phyloP scores from a whole-genome alignment of 768 basidiomycete species.

The Collybiopsis luxurians region DNA sequence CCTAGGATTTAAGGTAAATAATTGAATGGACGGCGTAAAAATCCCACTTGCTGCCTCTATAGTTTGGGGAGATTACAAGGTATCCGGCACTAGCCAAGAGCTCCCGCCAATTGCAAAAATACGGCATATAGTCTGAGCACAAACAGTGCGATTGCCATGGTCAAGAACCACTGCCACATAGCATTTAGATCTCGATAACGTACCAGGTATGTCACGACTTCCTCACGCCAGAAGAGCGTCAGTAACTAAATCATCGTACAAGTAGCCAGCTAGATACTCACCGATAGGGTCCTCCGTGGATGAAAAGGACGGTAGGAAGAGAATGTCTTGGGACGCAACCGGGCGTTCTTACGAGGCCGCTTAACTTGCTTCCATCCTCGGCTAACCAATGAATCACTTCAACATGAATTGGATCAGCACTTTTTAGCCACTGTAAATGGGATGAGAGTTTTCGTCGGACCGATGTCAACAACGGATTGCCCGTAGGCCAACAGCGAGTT shows the following conservation, averaged over 20 bases:
- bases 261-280: slow-evolving; percentile 8
- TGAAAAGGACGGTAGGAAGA: slow-evolving; percentile 28
- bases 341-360: slow-evolving; percentile 29
- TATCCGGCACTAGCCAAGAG: slow-evolving; percentile 31
- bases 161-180: not conserved
- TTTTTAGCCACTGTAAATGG: slow-evolving; percentile 29
- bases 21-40: not conserved
- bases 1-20: slow-evolving; percentile 14
- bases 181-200: slow-evolving; percentile 6
- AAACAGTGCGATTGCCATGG: not conserved
- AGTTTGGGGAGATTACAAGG: slow-evolving; percentile 34
- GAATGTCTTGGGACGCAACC: slow-evolving; percentile 16
- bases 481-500: not conserved
- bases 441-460: slow-evolving; percentile 25
- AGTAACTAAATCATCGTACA: not conserved
- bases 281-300: slow-evolving; percentile 34
- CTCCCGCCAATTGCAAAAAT: slow-evolving; percentile 37
- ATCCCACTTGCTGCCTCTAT: slow-evolving; percentile 28
- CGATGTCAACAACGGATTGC: not conserved
- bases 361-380: slow-evolving; percentile 25
- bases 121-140: slow-evolving; percentile 34
- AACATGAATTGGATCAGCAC: slow-evolving; percentile 22
- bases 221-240: slow-evolving; percentile 6
- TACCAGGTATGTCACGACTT: slow-evolving; percentile 27
- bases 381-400: slow-evolving; percentile 28